Conservation (phyloP, 31 red algal species). For the Bonnemaisonia californica region DNA sequence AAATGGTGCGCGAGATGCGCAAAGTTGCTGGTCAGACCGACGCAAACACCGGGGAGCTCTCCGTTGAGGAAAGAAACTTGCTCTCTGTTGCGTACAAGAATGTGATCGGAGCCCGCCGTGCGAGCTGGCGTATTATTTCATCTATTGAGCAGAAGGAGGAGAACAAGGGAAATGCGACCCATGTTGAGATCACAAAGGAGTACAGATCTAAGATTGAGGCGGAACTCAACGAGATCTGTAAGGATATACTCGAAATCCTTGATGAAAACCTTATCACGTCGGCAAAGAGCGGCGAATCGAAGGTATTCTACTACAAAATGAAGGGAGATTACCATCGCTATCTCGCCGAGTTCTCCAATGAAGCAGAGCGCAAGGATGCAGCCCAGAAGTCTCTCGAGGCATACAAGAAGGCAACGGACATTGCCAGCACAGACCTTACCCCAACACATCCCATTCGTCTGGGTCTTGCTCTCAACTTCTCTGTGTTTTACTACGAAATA, state of each 20-base stretch:
- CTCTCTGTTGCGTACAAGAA: constrained; percentile 99
- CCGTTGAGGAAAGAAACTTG: constrained; percentile 92
- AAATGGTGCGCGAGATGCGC: constrained; percentile 95
- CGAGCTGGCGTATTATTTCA: constrained; percentile 96
- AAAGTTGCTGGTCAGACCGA: constrained; percentile 81
- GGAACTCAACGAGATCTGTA: constrained; percentile 89
- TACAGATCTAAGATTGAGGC: constrained; percentile 90
- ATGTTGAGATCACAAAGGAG: constrained; percentile 95
- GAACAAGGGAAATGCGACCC: constrained; percentile 84
- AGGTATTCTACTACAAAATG: constrained; percentile 96
- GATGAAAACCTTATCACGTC: constrained; percentile 91
- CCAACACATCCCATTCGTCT: constrained; percentile 97
- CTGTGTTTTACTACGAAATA: constrained; percentile 98
- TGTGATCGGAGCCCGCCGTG: constrained; percentile 93
- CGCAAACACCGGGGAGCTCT: constrained; percentile 71
- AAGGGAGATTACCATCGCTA: constrained; percentile 97
- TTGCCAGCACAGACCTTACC: constrained; percentile 72
- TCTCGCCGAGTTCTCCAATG: constrained; percentile 89
- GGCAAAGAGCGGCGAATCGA: constrained; percentile 80
- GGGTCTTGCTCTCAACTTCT: constrained; percentile 97
- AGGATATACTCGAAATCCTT: constrained; percentile 87
- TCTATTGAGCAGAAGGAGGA: constrained; percentile 98
- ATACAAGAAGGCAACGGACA: constrained; percentile 87
- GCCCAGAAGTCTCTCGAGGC: constrained; percentile 86
- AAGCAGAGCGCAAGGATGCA: constrained; percentile 79